Percentiles rank a stretch among this genome's conserved stretches.
Conservation (phyloP, 192 early-diverging fungal genomes). For the Geosiphon pyriformis region DNA sequence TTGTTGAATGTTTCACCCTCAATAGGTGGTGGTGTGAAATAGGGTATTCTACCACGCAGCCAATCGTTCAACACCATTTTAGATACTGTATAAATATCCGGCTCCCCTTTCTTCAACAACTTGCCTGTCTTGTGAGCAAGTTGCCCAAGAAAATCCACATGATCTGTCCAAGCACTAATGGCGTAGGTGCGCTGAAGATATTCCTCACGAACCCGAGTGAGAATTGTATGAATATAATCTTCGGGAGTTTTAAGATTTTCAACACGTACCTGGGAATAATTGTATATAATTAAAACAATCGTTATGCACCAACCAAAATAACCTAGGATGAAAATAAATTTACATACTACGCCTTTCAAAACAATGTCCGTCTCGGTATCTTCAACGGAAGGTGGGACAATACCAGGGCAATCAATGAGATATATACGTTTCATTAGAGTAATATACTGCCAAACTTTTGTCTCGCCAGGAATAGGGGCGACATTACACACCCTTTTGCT, state of each 20-base stretch:
- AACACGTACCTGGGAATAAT: slow-evolving; percentile 50
- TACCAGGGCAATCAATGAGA: slow-evolving; percentile 98
- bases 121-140: slow-evolving; percentile 82
- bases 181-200: slow-evolving; percentile 93
- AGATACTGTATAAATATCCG: slow-evolving; percentile 85
- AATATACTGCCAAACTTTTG: slow-evolving; percentile 98
- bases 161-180: slow-evolving; percentile 76
- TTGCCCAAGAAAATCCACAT: slow-evolving; percentile 87
- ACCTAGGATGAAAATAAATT: neutral
- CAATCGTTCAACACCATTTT: slow-evolving; percentile 99
- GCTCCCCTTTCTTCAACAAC: slow-evolving; percentile 93
- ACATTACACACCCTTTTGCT: slow-evolving; percentile 97
- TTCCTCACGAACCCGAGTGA: slow-evolving; percentile 78
- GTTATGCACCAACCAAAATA: neutral
- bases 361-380: slow-evolving; percentile 95
- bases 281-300: neutral
- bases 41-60: slow-evolving; percentile 96
- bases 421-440: slow-evolving; percentile 98
- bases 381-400: slow-evolving; percentile 81
- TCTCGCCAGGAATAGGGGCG: slow-evolving; percentile 97
- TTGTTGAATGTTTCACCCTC: slow-evolving; percentile 20
- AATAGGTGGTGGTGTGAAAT: slow-evolving; percentile 79
- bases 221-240: slow-evolving; percentile 80
- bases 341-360: slow-evolving; percentile 83
- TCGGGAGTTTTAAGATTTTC: slow-evolving; percentile 89